Base-by-base conservation (phyloP, 345 rosid species). In the Pseudoturritis turrita region DNA sequence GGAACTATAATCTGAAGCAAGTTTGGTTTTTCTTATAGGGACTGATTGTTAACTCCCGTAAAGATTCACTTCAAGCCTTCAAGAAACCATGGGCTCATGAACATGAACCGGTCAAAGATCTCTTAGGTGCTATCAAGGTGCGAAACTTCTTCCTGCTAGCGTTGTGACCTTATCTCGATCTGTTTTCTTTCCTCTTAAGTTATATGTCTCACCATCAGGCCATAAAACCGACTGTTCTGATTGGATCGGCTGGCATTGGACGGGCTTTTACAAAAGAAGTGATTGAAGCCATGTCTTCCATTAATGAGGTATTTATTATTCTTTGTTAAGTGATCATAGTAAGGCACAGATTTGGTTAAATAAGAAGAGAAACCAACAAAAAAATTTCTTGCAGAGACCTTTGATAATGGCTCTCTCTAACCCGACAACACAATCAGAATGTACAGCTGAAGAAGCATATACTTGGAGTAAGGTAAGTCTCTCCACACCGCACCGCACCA, bases 1-100 rank as follows among this genome's bases (percentile, higher is more conserved):
- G 10, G 52, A 29, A 56, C 46, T 25, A 46, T n/a, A 14, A 0
- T 25, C n/a, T 70, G 58, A 76, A 47, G 33, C 6, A 70, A 31
- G 18, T 56, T 37, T 28, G 10, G 37, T 57, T 71, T 41, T 66
- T 44, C 2, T 68, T 64, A 36, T 80, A 94, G 99, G 99, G 98
- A 62, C 68, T 95, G 76, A 89, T 95, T 44, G 96, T 95, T 55
- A 77, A 78, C 74, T 87, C 96, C 7, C 91, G 99, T 7, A 86
- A 83, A 67, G 88, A 86, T 28, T 86, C 96, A 7, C 97, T 95
- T 67, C 99, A 95, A 82, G 89, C 81, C 12, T 95, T 95, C 80
- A 91, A 95, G 87, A 82, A 87, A 81, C 98, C 97, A 12, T 95
- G 99, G 99, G 98, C 98, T 82, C 99, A 91, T 73, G 94, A 87